Percentiles rank a stretch among this genome's conserved stretches.
Evolutionary conservation across 2,329 filamentous ascomycete species (phyloP).

Genomic region (Ophiostoma populinum): DNA sequence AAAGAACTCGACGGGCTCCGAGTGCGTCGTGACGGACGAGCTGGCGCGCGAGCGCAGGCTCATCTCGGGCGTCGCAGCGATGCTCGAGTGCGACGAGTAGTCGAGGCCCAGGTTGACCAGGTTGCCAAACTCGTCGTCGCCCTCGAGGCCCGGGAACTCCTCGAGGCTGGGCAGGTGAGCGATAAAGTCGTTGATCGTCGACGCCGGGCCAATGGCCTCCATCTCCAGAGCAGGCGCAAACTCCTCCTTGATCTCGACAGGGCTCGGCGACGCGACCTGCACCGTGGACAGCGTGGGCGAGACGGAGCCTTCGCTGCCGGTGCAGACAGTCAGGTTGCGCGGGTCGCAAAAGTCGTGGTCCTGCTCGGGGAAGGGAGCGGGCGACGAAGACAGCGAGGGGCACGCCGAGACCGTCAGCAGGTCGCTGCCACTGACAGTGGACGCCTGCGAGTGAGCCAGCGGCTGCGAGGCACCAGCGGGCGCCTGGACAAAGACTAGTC

Average conservation of each 20-base stretch:
- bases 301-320: conserved; percentile 30
- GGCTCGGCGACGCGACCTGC: conserved; percentile 36
- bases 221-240: conserved; percentile 28
- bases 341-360: conserved; percentile 84
- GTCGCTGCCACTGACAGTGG: conserved; percentile 38
- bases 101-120: conserved; percentile 50
- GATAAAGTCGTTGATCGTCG: conserved; percentile 35
- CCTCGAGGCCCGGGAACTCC: conserved; percentile 77
- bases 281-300: conserved; percentile 48
- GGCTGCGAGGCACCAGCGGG: conserved; percentile 25
- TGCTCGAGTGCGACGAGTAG: conserved; percentile 18
- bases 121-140: conserved; percentile 72
- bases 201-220: conserved; percentile 5
- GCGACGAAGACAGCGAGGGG: conserved; percentile 75
- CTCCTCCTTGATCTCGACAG: conserved; percentile 42
- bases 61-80: conserved; percentile 18
- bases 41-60: conserved; percentile 46
- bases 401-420: conserved; percentile 48
- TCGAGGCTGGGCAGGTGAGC: conserved; percentile 57
- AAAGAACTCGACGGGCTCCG: conserved; percentile 52
- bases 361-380: conserved; percentile 56
- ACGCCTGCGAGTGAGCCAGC: conserved; percentile 15
- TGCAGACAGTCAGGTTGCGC: conserved; percentile 68
- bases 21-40: conserved; percentile 57
- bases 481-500: conserved; percentile 29